Percentiles rank a stretch among this genome's conserved stretches.
Conservation (phyloP, 768 basidiomycete species). For the Hydnomerulius pinastri region DNA sequence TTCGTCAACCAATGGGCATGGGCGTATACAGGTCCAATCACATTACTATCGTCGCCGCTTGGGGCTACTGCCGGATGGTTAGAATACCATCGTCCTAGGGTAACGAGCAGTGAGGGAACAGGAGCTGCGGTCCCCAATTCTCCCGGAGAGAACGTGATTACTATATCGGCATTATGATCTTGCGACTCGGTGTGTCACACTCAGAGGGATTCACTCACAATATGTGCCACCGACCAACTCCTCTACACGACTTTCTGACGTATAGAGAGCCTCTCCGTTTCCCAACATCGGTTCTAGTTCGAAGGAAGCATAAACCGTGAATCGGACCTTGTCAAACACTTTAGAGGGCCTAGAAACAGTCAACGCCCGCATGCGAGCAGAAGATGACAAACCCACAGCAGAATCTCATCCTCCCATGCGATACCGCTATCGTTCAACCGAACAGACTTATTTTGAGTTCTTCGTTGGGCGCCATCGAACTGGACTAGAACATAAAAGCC, state of each 20-base stretch:
- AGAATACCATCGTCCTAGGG: not conserved
- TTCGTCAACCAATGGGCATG: not conserved
- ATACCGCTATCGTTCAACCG: slow-evolving; percentile 2
- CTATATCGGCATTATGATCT: not conserved
- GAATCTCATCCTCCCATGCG: slow-evolving; percentile 9
- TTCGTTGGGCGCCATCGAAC: not conserved
- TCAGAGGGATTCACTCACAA: not conserved
- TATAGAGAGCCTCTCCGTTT: slow-evolving; percentile 3
- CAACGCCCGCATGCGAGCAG: not conserved
- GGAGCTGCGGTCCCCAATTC: not conserved
- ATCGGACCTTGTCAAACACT: not conserved
- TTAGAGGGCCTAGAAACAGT: not conserved
- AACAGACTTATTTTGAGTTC: slow-evolving; percentile 6
- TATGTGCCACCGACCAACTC: not conserved
- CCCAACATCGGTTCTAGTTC: slow-evolving; percentile 7
- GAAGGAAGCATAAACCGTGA: slow-evolving; percentile 7
- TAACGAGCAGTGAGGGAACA: slow-evolving; percentile 1
- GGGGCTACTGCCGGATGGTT: not conserved
- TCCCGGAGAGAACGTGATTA: not conserved
- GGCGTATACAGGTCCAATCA: not conserved
- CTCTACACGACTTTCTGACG: not conserved
- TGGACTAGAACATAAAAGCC: slow-evolving; percentile 16
- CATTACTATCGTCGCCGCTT: not conserved
- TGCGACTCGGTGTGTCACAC: not conserved
- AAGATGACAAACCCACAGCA: not conserved